Conservation (phyloP, 768 basidiomycete genomes). For the Gymnopilus junonius region DNA sequence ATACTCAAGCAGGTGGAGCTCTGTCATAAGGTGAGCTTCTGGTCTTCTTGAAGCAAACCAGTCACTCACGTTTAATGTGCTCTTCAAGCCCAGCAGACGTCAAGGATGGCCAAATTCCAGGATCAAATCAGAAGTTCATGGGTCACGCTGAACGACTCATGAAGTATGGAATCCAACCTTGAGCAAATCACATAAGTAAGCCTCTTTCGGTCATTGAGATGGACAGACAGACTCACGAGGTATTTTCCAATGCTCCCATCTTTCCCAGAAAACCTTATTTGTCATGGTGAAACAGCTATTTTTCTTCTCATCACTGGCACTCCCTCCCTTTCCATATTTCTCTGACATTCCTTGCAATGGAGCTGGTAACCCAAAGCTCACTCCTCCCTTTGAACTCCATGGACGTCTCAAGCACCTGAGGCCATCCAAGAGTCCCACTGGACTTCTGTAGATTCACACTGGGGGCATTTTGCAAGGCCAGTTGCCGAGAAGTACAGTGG, state of each 20-base stretch:
- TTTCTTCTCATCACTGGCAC: not conserved
- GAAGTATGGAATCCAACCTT: slow-evolving; percentile 7
- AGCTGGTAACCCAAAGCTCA: slow-evolving; percentile 10
- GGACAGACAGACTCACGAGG: slow-evolving; percentile 14
- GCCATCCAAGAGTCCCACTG: slow-evolving; percentile 9
- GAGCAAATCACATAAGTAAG: not conserved
- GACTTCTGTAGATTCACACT: not conserved
- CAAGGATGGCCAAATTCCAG: slow-evolving; percentile 3
- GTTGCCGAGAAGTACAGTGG: not conserved
- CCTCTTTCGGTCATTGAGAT: not conserved
- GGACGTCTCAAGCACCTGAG: not conserved
- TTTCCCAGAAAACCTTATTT: slow-evolving; percentile 4
- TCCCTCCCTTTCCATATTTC: not conserved
- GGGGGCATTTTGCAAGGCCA: not conserved
- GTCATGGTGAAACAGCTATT: slow-evolving; percentile 9
- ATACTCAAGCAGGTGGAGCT: slow-evolving; percentile 11
- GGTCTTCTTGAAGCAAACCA: slow-evolving; percentile 54
- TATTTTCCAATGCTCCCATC: slow-evolving; percentile 14
- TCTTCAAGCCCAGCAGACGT: slow-evolving; percentile 11
- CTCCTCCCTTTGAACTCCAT: slow-evolving; percentile 4
- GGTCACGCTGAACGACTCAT: not conserved
- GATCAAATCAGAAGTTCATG: slow-evolving; percentile 10
- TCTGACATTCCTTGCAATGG: slow-evolving; percentile 7
- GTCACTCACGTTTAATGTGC: slow-evolving; percentile 6
- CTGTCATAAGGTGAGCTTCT: slow-evolving; percentile 37